A percentile compares a stretch with the other conserved stretches of the same genome.
phyloP scores from a whole-genome alignment of 2,329 filamentous ascomycete species.

The Alternaria postmessia region DNA sequence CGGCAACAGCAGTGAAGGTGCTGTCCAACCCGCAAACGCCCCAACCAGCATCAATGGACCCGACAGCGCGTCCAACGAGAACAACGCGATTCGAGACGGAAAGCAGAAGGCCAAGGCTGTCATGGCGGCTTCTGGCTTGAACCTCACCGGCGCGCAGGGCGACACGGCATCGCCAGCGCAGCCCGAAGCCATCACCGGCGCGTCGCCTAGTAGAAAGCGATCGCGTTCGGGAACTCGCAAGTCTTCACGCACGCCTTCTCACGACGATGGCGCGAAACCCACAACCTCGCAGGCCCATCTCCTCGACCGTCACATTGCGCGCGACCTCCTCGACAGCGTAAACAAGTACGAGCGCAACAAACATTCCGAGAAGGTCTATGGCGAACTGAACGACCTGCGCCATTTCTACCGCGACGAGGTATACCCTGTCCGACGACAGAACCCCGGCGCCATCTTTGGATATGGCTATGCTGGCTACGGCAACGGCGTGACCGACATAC shows the following conservation, averaged over 20 bases:
- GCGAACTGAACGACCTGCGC: constrained; percentile 52
- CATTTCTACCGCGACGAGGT: constrained; percentile 52
- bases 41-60: constrained; percentile 35
- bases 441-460: constrained; percentile 69
- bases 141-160: constrained; percentile 39
- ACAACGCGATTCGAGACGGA: constrained; percentile 63
- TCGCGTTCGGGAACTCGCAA: constrained; percentile 67
- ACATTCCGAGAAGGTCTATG: constrained; percentile 70
- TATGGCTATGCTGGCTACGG: constrained; percentile 87
- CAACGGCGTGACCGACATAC: constrained; percentile 77
- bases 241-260: constrained; percentile 50
- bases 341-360: constrained; percentile 60
- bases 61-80: constrained; percentile 40
- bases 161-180: constrained; percentile 42
- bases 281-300: constrained; percentile 54
- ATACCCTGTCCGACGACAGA: constrained; percentile 65
- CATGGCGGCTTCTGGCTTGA: constrained; percentile 61
- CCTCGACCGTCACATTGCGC: constrained; percentile 70
- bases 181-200: constrained; percentile 57
- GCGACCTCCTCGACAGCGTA: constrained; percentile 67
- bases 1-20: constrained; percentile 42
- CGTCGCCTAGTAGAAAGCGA: constrained; percentile 62
- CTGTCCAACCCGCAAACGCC: constrained; percentile 45
- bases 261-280: constrained; percentile 50
- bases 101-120: constrained; percentile 69